phyloP scores from a whole-genome alignment of 1,284 basidiomycete species.

The Ganoderma sinense region DNA sequence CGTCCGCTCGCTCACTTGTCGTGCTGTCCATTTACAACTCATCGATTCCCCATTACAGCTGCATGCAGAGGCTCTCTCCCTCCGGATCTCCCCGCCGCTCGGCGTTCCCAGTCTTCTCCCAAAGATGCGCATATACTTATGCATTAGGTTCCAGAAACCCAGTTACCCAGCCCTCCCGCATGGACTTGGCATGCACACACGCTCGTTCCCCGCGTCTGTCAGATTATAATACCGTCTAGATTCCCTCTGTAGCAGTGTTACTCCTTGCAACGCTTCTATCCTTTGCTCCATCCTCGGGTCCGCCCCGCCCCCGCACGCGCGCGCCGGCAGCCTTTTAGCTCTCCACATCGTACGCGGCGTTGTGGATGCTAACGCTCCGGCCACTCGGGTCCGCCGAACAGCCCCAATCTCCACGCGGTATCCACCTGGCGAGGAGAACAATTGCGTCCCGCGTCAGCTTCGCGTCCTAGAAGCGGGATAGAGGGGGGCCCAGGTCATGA shows the following conservation, averaged over 20 bases:
- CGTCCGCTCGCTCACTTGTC: slow-evolving; percentile 36
- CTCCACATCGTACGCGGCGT: slow-evolving; percentile 77
- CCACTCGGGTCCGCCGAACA: slow-evolving; percentile 96
- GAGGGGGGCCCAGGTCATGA: slow-evolving; percentile 16
- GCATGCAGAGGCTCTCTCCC: slow-evolving; percentile 31
- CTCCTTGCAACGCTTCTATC: slow-evolving; percentile 23
- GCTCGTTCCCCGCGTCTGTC: slow-evolving; percentile 26
- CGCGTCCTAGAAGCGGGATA: background rate
- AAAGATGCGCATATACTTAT: slow-evolving; percentile 17
- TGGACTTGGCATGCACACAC: slow-evolving; percentile 14
- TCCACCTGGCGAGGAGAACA: slow-evolving; percentile 68
- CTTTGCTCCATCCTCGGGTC: background rate
- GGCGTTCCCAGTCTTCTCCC: slow-evolving; percentile 1
- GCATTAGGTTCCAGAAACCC: slow-evolving; percentile 16
- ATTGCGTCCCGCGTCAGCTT: slow-evolving; percentile 12
- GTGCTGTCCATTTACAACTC: slow-evolving; percentile 31
- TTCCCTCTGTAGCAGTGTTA: slow-evolving; percentile 42
- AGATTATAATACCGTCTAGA: slow-evolving; percentile 40
- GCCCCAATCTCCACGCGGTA: slow-evolving; percentile 96
- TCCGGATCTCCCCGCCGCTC: slow-evolving; percentile 15
- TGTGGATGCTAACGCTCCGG: slow-evolving; percentile 95
- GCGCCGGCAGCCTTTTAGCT: background rate
- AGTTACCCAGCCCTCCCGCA: slow-evolving; percentile 1
- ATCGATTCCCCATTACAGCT: slow-evolving; percentile 24
- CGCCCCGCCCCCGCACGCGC: background rate